phyloP scores from a whole-genome alignment of 768 basidiomycete species.

The Fomitopsis pulvina region DNA sequence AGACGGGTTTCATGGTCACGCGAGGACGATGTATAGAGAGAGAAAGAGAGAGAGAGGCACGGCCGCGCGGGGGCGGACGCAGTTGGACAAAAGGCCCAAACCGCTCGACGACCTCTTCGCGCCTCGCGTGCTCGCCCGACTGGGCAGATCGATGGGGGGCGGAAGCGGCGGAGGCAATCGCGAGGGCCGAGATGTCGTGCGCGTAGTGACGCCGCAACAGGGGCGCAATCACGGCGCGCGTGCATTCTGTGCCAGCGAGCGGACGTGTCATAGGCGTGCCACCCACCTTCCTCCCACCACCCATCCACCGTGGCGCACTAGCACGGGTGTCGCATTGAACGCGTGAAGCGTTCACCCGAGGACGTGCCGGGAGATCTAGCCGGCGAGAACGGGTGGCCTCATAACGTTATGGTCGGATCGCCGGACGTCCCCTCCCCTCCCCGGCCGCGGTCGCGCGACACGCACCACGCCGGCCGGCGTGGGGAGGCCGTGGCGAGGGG shows the following conservation, averaged over 20 bases:
- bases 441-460: too few species aligned
- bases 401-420: neutral
- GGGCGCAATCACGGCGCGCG: neutral
- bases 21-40: too few species aligned
- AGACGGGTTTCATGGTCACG: too few species aligned
- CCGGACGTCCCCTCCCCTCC: neutral
- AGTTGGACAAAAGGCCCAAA: neutral
- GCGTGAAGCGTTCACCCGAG: neutral
- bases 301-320: neutral
- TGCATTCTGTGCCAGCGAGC: neutral
- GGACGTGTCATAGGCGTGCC: neutral
- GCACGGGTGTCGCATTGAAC: neutral
- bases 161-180: neutral
- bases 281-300: neutral
- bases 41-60: too few species aligned
- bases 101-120: too few species aligned
- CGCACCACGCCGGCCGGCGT: too few species aligned
- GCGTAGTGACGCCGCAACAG: too few species aligned
- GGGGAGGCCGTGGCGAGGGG: too few species aligned
- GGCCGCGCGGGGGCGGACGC: too few species aligned
- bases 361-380: neutral
- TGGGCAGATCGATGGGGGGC: constrained; percentile 1
- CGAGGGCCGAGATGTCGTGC: neutral
- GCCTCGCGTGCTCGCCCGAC: neutral
- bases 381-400: neutral